These are phyloP conservation scores for Tagetes patula DNA, from an alignment of 129 eudicot genomes.

Conservation along the genomic window DNA sequence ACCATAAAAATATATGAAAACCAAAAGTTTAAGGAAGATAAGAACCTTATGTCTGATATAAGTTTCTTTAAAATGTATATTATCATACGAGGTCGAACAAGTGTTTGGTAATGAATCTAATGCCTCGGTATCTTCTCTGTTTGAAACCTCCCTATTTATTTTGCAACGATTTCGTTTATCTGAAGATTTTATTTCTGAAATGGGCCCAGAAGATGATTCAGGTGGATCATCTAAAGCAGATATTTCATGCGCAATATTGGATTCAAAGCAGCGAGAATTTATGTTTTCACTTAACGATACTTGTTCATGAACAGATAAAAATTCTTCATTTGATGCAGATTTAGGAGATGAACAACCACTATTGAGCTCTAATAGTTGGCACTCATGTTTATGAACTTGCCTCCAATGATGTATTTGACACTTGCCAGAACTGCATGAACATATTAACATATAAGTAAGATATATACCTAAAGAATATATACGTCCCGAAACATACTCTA, in stretches of 20 bases:
- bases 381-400: conserved; percentile 84
- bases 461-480: neutral
- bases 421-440: conserved; percentile 77
- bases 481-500: neutral
- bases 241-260: conserved; percentile 33
- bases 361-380: conserved; percentile 55
- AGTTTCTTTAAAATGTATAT: conserved; percentile 34
- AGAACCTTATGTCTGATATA: conserved; percentile 49
- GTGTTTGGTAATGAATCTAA: conserved; percentile 36
- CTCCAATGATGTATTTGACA: conserved; percentile 97
- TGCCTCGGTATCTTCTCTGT: conserved; percentile 36
- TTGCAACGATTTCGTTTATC: conserved; percentile 50
- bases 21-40: neutral
- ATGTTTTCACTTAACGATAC: conserved; percentile 27
- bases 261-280: conserved; percentile 29
- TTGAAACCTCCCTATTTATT: conserved; percentile 34
- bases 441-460: neutral
- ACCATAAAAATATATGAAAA: conserved; percentile 11
- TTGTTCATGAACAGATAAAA: conserved; percentile 32
- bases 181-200: conserved; percentile 36
- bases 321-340: conserved; percentile 37
- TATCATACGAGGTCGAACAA: conserved; percentile 40
- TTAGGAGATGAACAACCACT: conserved; percentile 42
- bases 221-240: conserved; percentile 29
- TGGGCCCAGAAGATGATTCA: conserved; percentile 24